Conservation (phyloP, 371 early-diverging fungal genomes). For the Mucor saturninus region DNA sequence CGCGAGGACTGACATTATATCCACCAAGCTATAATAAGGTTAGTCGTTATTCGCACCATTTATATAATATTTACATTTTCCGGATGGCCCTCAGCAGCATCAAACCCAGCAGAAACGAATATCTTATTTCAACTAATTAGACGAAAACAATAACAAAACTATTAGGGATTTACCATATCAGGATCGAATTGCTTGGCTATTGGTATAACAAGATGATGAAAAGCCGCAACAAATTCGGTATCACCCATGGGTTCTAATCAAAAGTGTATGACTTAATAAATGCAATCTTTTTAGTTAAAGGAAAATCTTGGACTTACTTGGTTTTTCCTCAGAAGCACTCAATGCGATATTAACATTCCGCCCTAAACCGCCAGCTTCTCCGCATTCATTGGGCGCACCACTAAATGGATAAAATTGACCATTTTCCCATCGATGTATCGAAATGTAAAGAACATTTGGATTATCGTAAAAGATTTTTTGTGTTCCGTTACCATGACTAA, state of each 20-base stretch:
- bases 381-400: slow-evolving; percentile 63
- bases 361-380: slow-evolving; percentile 56
- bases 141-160: not conserved
- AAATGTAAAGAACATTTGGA: slow-evolving; percentile 70
- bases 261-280: not conserved
- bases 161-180: slow-evolving; percentile 52
- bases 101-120: slow-evolving; percentile 73
- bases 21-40: slow-evolving; percentile 56
- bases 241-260: slow-evolving; percentile 65
- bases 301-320: slow-evolving; percentile 38
- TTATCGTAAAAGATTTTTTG: slow-evolving; percentile 70
- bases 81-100: slow-evolving; percentile 72
- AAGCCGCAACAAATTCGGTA: slow-evolving; percentile 68
- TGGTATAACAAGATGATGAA: slow-evolving; percentile 65
- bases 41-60: not conserved
- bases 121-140: slow-evolving; percentile 28
- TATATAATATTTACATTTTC: slow-evolving; percentile 50
- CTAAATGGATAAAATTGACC: slow-evolving; percentile 67
- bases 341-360: slow-evolving; percentile 70
- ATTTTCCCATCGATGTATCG: slow-evolving; percentile 69
- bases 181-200: slow-evolving; percentile 66
- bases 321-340: slow-evolving; percentile 50
- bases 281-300: not conserved
- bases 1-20: slow-evolving; percentile 62
- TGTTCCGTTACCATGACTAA: slow-evolving; percentile 70